Evolutionary conservation across 2,329 filamentous ascomycete genomes (phyloP).

Genomic region (Macrophomina phaseolina): DNA sequence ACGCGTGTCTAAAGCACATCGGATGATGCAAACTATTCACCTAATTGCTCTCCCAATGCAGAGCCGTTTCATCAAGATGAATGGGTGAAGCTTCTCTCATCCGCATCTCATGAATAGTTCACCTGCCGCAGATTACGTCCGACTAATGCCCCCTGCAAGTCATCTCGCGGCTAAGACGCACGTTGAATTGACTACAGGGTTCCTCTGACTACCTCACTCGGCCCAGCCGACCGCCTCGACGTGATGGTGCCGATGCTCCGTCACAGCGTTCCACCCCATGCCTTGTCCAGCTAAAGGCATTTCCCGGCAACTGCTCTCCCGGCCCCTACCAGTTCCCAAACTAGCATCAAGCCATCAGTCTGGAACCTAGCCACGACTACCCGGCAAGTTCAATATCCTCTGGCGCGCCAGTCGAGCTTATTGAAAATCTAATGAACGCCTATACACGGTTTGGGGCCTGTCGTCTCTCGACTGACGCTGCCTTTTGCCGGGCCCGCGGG

Average conservation of each 20-base stretch:
- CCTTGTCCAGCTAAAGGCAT: not conserved
- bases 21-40: not conserved
- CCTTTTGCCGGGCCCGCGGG: not conserved
- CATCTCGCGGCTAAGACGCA: not conserved
- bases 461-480: not conserved
- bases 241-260: not conserved
- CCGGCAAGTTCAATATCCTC: not conserved
- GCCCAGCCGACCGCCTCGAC: not conserved
- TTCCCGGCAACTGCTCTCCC: not conserved
- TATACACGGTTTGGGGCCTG: not conserved
- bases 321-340: not conserved
- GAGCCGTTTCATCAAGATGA: not conserved
- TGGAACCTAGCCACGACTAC: not conserved
- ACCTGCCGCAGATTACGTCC: not conserved
- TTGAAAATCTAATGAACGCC: not conserved
- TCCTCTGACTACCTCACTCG: not conserved
- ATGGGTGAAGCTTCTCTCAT: not conserved
- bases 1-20: too few relatives aligned
- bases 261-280: not conserved
- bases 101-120: not conserved
- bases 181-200: not conserved
- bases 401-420: not conserved
- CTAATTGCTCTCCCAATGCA: not conserved
- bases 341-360: not conserved
- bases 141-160: not conserved